Percentiles rank a stretch among this genome's conserved stretches.
Conservation (phyloP, 176 grass and related monocot genomes). For the Thinopyrum elongatum region DNA sequence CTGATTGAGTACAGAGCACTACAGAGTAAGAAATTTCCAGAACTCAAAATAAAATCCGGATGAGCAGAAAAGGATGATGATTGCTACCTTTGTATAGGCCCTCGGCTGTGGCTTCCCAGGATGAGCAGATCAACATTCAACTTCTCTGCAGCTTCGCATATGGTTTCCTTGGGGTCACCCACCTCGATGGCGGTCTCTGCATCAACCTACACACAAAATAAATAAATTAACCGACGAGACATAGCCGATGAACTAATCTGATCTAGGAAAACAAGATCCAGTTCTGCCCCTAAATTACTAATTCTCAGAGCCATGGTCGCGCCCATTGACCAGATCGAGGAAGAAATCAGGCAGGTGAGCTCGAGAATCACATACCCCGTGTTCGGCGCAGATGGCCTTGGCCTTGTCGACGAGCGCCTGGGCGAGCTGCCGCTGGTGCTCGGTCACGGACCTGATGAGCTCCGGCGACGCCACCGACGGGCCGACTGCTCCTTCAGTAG, state of each 20-base stretch:
- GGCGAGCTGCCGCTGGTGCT: not conserved
- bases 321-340: not conserved
- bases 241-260: too few relatives aligned
- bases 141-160: constrained; percentile 57
- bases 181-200: constrained; percentile 13
- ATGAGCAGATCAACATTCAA: constrained; percentile 60
- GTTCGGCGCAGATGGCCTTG: constrained; percentile 3
- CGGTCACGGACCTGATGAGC: not conserved
- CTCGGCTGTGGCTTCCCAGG: constrained; percentile 66
- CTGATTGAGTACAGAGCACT: not conserved
- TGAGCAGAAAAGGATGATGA: not conserved
- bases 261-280: too few relatives aligned
- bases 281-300: not conserved
- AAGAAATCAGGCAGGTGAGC: not conserved
- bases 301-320: not conserved
- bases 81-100: constrained; percentile 25
- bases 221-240: not conserved
- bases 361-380: not conserved
- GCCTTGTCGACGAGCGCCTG: constrained; percentile 21
- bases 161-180: constrained; percentile 67
- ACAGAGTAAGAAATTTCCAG: not conserved
- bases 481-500: not conserved
- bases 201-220: not conserved
- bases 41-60: not conserved
- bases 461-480: constrained; percentile 13